phyloP scores from a whole-genome alignment of 345 rosid genomes.

The Alliaria petiolata region DNA sequence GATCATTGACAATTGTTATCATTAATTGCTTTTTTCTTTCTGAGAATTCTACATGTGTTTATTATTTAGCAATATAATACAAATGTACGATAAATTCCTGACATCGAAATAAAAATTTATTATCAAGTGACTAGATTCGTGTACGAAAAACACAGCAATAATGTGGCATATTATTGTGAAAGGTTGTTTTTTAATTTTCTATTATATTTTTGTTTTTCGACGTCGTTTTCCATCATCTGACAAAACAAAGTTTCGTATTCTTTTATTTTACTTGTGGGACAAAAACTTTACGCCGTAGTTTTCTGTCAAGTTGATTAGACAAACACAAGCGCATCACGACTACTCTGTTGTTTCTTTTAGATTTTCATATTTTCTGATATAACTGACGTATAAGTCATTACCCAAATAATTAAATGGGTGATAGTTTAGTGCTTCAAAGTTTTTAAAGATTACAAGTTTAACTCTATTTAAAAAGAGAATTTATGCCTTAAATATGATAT shows the following conservation, averaged over 20 bases:
- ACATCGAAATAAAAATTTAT: neutral
- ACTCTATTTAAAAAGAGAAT: no score
- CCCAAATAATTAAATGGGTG: neutral
- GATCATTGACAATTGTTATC: conserved; percentile 1
- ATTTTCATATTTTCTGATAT: neutral
- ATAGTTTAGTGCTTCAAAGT: no score
- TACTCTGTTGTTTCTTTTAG: neutral
- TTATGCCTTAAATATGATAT: no score
- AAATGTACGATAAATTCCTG: neutral
- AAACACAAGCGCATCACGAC: conserved; percentile 18
- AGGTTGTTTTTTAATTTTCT: neutral
- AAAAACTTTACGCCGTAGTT: neutral
- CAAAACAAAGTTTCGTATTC: neutral
- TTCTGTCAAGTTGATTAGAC: conserved; percentile 5
- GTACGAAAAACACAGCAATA: neutral
- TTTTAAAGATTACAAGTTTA: no score
- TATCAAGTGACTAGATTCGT: neutral
- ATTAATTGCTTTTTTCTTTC: neutral
- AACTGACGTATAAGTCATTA: neutral
- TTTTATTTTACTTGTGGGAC: conserved; percentile 14
- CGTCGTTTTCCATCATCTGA: conserved; percentile 15
- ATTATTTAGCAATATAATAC: neutral
- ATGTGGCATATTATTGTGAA: neutral
- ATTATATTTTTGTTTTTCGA: neutral
- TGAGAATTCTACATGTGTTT: neutral